A percentile compares a stretch with the other conserved stretches of the same genome.
phyloP scores from a whole-genome alignment of 1,284 basidiomycete species.

The Neolentinus lepideus region DNA sequence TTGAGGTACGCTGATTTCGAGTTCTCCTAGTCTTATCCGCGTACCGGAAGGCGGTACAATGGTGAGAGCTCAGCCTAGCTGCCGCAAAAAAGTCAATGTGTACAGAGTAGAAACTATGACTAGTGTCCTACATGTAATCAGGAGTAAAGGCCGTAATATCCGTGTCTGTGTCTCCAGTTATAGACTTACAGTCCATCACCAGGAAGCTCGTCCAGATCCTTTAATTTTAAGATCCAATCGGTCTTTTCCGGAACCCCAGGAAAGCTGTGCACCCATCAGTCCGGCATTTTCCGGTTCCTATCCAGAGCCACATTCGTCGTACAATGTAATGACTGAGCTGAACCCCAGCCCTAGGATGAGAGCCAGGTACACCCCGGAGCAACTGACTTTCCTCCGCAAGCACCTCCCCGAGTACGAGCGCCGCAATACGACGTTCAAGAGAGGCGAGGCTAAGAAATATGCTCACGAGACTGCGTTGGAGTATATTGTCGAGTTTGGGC shows the following conservation, averaged over 20 bases:
- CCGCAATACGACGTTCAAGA: constrained; percentile 40
- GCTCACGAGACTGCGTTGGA: constrained; percentile 51
- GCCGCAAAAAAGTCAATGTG: too few species aligned
- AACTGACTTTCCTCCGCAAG: constrained; percentile 46
- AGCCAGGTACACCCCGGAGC: constrained; percentile 49
- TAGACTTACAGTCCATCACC: too few species aligned
- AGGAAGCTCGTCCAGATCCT: too few species aligned
- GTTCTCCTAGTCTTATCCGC: constrained; percentile 10
- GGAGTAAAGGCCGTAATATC: too few species aligned
- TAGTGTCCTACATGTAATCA: too few species aligned
- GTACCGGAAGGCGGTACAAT: too few species aligned
- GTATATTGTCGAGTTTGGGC: constrained; percentile 46
- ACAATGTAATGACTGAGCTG: neutral
- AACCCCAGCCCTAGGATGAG: constrained; percentile 44
- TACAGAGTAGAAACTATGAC: too few species aligned
- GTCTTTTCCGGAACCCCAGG: neutral
- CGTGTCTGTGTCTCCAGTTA: too few species aligned
- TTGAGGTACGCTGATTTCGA: constrained; percentile 8
- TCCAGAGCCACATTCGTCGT: neutral
- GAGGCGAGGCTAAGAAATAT: constrained; percentile 58
- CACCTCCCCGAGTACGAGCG: constrained; percentile 44
- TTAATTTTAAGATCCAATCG: too few species aligned
- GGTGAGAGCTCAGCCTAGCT: too few species aligned
- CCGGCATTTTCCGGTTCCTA: neutral
- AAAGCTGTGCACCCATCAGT: neutral